phyloP scores from a whole-genome alignment of 129 eudicot genomes.

The Heracleum sosnowskyi region DNA sequence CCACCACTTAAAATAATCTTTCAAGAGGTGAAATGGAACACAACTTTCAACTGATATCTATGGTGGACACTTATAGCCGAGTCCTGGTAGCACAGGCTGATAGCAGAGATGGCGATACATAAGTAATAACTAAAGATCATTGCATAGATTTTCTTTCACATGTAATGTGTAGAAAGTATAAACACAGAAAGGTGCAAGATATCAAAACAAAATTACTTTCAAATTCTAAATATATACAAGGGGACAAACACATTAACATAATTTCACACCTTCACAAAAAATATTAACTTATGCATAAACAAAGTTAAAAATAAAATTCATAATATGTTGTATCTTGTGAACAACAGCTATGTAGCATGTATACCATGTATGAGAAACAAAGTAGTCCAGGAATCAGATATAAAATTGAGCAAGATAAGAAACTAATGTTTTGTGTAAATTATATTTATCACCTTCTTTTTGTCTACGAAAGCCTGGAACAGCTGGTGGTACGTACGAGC shows the following conservation, averaged over 20 bases:
- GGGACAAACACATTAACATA: neutral
- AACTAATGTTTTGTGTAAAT: neutral
- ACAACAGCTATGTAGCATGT: neutral
- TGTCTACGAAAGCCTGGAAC: constrained; percentile 90
- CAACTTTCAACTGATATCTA: neutral
- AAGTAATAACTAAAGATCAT: neutral
- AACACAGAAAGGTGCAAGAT: neutral
- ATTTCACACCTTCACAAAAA: neutral
- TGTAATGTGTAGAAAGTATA: neutral
- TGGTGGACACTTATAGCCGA: neutral
- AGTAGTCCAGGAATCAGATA: neutral
- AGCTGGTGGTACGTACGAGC: constrained; percentile 87
- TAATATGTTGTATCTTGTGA: neutral
- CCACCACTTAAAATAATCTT: neutral
- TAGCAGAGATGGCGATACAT: neutral
- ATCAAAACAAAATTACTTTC: neutral
- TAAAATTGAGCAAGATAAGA: neutral
- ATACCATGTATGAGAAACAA: neutral
- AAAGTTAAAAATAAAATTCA: neutral
- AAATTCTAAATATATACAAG: neutral
- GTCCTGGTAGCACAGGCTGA: neutral
- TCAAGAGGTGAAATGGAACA: neutral
- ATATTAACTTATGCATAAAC: neutral
- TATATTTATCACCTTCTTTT: constrained; percentile 64
- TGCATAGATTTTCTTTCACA: neutral